A percentile compares a stretch with the other conserved stretches of the same genome.
Conservation (phyloP, 2,329 filamentous ascomycete genomes). For the Cryphonectria naterciae region DNA sequence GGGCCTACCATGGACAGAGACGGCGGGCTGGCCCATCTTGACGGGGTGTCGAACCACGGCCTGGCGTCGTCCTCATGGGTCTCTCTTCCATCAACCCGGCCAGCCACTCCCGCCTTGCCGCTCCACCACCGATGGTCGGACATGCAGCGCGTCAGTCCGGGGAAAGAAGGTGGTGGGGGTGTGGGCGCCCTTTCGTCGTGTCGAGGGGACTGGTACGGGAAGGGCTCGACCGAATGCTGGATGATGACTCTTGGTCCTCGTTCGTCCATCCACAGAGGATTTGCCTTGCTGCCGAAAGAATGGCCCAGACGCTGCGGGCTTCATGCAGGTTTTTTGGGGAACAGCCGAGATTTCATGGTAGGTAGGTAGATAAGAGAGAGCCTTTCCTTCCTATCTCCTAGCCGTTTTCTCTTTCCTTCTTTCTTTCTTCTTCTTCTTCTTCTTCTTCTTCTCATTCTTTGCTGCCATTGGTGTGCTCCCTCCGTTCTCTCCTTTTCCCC, state of each 20-base stretch:
- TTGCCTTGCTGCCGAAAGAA: background rate
- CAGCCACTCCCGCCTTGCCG: slow-evolving; percentile 9
- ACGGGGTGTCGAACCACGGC: background rate
- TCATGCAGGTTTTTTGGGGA: background rate
- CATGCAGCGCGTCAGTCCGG: slow-evolving; percentile 11
- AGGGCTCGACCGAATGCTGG: background rate
- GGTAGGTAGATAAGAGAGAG: background rate
- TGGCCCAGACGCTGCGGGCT: background rate
- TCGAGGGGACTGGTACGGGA: background rate
- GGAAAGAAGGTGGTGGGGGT: slow-evolving; percentile 1
- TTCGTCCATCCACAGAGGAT: background rate
- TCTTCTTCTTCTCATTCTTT: background rate
- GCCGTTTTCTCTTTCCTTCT: too few species aligned
- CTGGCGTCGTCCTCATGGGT: background rate
- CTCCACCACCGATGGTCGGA: slow-evolving; percentile 23
- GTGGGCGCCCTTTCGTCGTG: slow-evolving; percentile 1
- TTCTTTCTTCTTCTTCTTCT: background rate
- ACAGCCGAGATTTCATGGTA: background rate
- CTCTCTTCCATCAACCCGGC: background rate
- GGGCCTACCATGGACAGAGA: background rate
- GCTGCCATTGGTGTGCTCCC: background rate
- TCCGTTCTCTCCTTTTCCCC: background rate
- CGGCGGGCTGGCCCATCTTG: background rate
- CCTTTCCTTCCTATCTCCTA: background rate
- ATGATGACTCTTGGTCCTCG: slow-evolving; percentile 10